phyloP scores from a whole-genome alignment of 1,139 yeast genomes.

The Ogataea hybrid region DNA sequence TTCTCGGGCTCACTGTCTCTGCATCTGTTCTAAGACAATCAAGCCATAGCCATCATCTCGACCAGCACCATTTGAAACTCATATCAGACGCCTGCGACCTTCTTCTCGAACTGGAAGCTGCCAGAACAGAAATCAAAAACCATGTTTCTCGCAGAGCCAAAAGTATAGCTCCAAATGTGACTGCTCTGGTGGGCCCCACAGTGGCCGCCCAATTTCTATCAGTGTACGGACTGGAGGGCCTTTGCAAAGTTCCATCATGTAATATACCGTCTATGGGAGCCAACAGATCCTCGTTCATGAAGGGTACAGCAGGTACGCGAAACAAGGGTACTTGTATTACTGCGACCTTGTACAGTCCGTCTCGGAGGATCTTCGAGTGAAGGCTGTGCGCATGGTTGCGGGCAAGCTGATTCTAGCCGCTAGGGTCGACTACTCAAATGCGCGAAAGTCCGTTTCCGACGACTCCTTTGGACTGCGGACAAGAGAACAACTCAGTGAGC shows the following conservation, averaged over 20 bases:
- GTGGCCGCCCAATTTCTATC: slow-evolving; percentile 76
- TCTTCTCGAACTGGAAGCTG: slow-evolving; percentile 44
- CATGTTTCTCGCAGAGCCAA: slow-evolving; percentile 59
- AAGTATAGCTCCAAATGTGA: slow-evolving; percentile 75
- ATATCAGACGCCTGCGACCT: slow-evolving; percentile 48
- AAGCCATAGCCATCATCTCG: slow-evolving; percentile 13
- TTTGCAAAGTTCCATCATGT: slow-evolving; percentile 77
- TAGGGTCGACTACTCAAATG: slow-evolving; percentile 53
- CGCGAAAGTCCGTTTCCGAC: slow-evolving; percentile 30
- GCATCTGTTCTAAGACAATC: slow-evolving; percentile 42
- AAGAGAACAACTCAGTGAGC: slow-evolving; percentile 55
- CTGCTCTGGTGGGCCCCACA: slow-evolving; percentile 68
- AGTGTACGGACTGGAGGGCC: slow-evolving; percentile 67
- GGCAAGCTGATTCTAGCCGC: slow-evolving; percentile 85
- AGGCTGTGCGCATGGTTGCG: slow-evolving; percentile 75
- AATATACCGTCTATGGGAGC: slow-evolving; percentile 80
- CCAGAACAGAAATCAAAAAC: slow-evolving; percentile 44
- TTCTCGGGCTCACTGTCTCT: slow-evolving; percentile 73
- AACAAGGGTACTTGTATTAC: slow-evolving; percentile 60
- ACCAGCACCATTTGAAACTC: slow-evolving; percentile 36
- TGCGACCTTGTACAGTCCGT: slow-evolving; percentile 49
- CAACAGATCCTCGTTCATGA: slow-evolving; percentile 45
- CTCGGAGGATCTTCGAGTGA: slow-evolving; percentile 60
- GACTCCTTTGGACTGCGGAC: slow-evolving; percentile 56
- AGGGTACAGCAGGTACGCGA: slow-evolving; percentile 45